These are phyloP conservation scores for Paramecium octaurelia DNA, from an alignment of 73 alveolate genomes.

Conservation along the genomic window DNA sequence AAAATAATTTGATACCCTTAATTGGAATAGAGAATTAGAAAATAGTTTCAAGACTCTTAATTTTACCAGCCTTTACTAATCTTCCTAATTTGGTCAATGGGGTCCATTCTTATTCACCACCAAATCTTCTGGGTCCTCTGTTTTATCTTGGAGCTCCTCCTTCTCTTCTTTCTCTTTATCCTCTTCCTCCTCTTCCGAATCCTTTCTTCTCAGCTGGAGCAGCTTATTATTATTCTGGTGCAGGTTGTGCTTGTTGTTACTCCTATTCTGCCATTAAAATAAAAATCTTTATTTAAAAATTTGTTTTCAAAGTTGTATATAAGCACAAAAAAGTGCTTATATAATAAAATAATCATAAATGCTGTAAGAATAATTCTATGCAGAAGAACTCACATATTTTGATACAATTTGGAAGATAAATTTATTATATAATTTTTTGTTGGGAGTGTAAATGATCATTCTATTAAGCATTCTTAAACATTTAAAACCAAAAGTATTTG, in stretches of 20 bases:
- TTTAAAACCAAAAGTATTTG: too few relatives aligned
- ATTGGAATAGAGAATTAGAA: slow-evolving; percentile 99
- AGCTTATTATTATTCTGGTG: not conserved
- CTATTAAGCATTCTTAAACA: too few relatives aligned
- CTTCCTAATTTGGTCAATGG: slow-evolving; percentile 99
- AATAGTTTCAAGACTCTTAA: slow-evolving; percentile 97
- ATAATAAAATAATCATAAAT: not conserved
- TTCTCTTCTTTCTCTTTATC: slow-evolving; percentile 72
- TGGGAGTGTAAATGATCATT: too few relatives aligned
- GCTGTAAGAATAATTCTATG: not conserved
- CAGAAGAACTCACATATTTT: not conserved
- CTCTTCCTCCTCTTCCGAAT: slow-evolving; percentile 58
- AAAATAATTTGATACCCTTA: slow-evolving; percentile 92
- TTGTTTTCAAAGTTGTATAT: not conserved
- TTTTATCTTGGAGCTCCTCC: slow-evolving; percentile 79
- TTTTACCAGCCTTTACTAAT: slow-evolving; percentile 95
- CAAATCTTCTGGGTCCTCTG: slow-evolving; percentile 93
- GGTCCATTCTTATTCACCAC: slow-evolving; percentile 97
- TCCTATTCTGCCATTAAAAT: not conserved
- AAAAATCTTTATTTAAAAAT: not conserved
- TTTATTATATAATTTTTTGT: too few relatives aligned
- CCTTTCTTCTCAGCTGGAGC: slow-evolving; percentile 42
- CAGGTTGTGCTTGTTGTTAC: slow-evolving; percentile 37
- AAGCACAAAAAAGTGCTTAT: not conserved
- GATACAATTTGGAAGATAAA: not conserved